Evolutionary conservation across 1,139 yeast genomes (phyloP), one percentile per base, ranked within the genome.

Genomic region (Magnusiomyces ingens): DNA sequence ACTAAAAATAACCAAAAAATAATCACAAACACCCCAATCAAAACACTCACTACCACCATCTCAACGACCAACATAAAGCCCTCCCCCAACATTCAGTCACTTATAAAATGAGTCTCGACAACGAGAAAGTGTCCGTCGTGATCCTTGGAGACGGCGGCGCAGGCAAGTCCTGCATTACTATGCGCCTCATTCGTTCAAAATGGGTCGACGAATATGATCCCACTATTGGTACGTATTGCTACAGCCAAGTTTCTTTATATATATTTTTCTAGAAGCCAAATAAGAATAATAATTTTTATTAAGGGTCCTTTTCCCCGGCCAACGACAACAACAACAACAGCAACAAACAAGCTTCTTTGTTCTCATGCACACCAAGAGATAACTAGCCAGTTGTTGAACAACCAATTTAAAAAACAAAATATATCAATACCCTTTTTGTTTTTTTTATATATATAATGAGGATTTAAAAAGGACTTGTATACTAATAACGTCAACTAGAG

Each of bases 191-290:
- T 36, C 59, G 71, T 36, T 60, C 67, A 56, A 67, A 67, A 54
- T 67, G 70, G 70, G 67, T 67, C 12, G 71, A 67, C 53, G 71
- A 66, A 26, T 55, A 55, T 46, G 58, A 68, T 53, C 72, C 72
- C 2, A 68, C 72, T 10, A 68, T 67, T 37, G 68, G 66, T 62
- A 50, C 41, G 64, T 53, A 10, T 26, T 26, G 8, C 32, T 26
- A 26, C 8, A 26, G 32, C 32, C 32, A 5, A 26, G 32, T n/a
- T 13, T 13, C 19, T n/a, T 10, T 3, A 6, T 15, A 6, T 13
- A 48, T 29, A 13, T 49, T 22, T 6, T 17, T 35, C 21, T 10
- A 47, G n/a, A 37, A n/a, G 6, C n/a, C 11, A 26, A 26, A 26
- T 4, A 26, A 26, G 4, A 26, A 26, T 26, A 26, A 5, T 26